Base-by-base conservation (phyloP, 495 filamentous ascomycete species). In the Achaetomiella virescens region DNA sequence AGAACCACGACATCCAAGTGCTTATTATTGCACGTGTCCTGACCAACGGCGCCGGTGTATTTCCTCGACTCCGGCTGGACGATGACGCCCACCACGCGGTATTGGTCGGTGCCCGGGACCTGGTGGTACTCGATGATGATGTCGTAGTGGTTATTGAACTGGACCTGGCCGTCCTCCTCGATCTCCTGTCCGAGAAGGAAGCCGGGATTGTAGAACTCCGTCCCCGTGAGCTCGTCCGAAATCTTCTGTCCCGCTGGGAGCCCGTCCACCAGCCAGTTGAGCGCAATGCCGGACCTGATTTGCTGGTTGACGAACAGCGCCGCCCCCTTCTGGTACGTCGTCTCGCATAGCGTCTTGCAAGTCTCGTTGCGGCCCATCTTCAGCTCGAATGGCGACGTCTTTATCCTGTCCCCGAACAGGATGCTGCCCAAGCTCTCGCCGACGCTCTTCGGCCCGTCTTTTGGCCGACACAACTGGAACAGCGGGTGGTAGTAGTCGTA, bases 231-330 rank as follows among this genome's bases (percentile, higher is more conserved):
- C n/a, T 80, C 72, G 64, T 96, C 93, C 20, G 74, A 68, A 55
- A 86, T 84, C 59, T 84, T 72, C 63, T 93, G 87, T 22, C 89
- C 95, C 6, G 89, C 93, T 2, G 93, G 93, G 40, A 98, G 75
- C 10, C 95, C 93, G 69, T 98, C 93, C 8, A 97, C 83, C 48
- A 97, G 72, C 90, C 91, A 97, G 72, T 98, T 96, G 66, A 97
- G 76, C 63, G 91, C 88, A 69, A 90, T 95, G 24, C 84, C 86
- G 64, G 91, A 82, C 63, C 71, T 74, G 64, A 98, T 97, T 60
- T 83, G 80, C 59, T 78, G 75, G 66, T 96, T 95, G 27, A 93
- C 85, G 55, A 92, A 97, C 41, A 82, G 75, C 22, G 90, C 84
- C 35, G 82, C 81, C 33, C 74, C 73, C n/a, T 79, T 67, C 48